These are phyloP conservation scores for Colletotrichum agaves DNA, from an alignment of 2,329 filamentous ascomycete species.

Conservation along the genomic window DNA sequence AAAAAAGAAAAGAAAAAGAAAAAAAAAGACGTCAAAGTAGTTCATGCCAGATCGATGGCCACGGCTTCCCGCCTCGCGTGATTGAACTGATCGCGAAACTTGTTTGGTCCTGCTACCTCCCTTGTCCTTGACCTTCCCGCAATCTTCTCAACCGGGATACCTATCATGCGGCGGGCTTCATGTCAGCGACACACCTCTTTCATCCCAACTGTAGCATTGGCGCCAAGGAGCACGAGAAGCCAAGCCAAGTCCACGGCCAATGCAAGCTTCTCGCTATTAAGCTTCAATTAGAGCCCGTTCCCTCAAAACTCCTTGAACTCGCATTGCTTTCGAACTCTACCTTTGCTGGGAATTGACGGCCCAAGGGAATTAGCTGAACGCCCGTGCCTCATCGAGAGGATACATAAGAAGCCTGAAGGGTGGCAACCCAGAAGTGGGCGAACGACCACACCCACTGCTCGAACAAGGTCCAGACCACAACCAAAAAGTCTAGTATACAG, in stretches of 20 bases:
- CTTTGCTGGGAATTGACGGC: background rate
- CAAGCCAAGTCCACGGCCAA: background rate
- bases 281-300: conserved; percentile 4
- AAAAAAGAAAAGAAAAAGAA: background rate
- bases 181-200: background rate
- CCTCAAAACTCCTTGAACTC: conserved; percentile 2
- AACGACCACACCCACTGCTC: background rate
- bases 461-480: background rate
- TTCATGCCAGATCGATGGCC: conserved; percentile 17
- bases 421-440: background rate
- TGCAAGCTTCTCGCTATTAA: background rate
- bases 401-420: background rate
- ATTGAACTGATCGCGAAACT: background rate
- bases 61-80: background rate
- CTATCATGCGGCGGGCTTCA: conserved; percentile 1
- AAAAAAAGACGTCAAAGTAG: conserved; percentile 14
- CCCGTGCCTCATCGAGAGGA: background rate
- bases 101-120: background rate
- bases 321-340: background rate
- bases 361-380: background rate
- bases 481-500: background rate
- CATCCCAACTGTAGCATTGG: conserved; percentile 18
- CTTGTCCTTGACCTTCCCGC: background rate
- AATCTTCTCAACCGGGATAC: background rate
- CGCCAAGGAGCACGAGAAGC: conserved; percentile 12